Conservation (phyloP, 1,284 basidiomycete species). For the Chondrostereum purpureum region DNA sequence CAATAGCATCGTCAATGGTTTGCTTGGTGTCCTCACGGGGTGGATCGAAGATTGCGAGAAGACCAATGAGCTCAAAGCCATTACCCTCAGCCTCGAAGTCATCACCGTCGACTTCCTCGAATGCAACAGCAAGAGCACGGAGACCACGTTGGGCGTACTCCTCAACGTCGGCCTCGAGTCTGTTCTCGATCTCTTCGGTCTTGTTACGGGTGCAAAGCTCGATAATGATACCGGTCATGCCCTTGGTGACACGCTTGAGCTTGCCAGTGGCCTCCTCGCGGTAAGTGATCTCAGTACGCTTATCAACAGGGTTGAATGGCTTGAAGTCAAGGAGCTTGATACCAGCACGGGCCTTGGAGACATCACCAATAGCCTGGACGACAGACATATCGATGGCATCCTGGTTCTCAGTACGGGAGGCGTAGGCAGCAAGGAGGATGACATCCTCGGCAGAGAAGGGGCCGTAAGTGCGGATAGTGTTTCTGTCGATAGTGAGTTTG, state of each 20-base stretch:
- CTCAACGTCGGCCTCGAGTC: slow-evolving; percentile 91
- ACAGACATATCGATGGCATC: slow-evolving; percentile 94
- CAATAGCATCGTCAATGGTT: slow-evolving; percentile 95
- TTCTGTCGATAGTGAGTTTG: slow-evolving; percentile 96
- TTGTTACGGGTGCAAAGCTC: slow-evolving; percentile 97
- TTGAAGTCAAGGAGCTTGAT: slow-evolving; percentile 98
- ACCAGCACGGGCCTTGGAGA: slow-evolving; percentile 74
- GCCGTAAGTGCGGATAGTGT: slow-evolving; percentile 89
- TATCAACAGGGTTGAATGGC: slow-evolving; percentile 99
- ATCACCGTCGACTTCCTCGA: slow-evolving; percentile 85
- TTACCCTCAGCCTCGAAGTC: slow-evolving; percentile 82
- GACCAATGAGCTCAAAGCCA: slow-evolving; percentile 95
- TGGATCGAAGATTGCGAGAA: slow-evolving; percentile 96
- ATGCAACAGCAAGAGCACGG: slow-evolving; percentile 94
- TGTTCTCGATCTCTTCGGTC: slow-evolving; percentile 85
- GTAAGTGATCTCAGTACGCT: slow-evolving; percentile 98
- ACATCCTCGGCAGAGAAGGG: slow-evolving; percentile 87
- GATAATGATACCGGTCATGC: slow-evolving; percentile 97
- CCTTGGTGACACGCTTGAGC: slow-evolving; percentile 98
- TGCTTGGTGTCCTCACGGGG: slow-evolving; percentile 98
- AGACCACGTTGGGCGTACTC: slow-evolving; percentile 96
- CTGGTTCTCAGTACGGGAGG: slow-evolving; percentile 97
- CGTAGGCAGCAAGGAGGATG: slow-evolving; percentile 90
- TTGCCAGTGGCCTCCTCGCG: slow-evolving; percentile 89
- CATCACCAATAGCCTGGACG: slow-evolving; percentile 74